A percentile compares a stretch with the other conserved stretches of the same genome.
Evolutionary conservation across 345 rosid genomes (phyloP).

Genomic region (Aquilaria malaccensis): DNA sequence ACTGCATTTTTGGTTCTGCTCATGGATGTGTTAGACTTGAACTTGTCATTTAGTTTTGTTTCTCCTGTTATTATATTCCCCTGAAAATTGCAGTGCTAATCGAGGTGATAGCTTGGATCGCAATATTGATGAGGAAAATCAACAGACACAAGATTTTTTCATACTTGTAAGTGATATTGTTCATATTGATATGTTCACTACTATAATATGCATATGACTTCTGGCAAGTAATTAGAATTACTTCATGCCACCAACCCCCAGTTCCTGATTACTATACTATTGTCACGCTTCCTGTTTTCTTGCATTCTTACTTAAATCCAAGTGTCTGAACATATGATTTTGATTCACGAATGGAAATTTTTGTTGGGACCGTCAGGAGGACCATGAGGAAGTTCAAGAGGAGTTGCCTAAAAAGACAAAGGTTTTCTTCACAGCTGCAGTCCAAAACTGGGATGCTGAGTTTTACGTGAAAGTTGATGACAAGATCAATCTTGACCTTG

Average conservation of each 20-base stretch:
- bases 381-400: constrained; percentile 93
- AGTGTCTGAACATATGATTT: constrained; percentile 9
- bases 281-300: constrained; percentile 1
- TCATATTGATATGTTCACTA: not conserved
- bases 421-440: constrained; percentile 78
- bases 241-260: too few relatives aligned
- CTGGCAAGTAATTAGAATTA: too few relatives aligned
- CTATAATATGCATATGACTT: too few relatives aligned
- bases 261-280: too few relatives aligned
- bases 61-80: not conserved
- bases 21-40: not conserved
- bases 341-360: too few relatives aligned
- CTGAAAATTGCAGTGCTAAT: constrained; percentile 62
- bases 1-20: constrained; percentile 6
- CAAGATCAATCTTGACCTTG: constrained; percentile 69
- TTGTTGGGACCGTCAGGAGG: constrained; percentile 46
- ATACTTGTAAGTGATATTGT: constrained; percentile 63
- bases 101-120: constrained; percentile 97
- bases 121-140: constrained; percentile 69
- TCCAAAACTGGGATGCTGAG: constrained; percentile 93
- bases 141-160: constrained; percentile 60
- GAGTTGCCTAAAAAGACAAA: constrained; percentile 86
- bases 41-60: not conserved
- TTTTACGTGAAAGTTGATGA: constrained; percentile 90
- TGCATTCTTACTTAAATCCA: constrained; percentile 4